Evolutionary conservation across 2,329 filamentous ascomycete genomes (phyloP), one percentile per base, ranked within the genome.

Genomic region (Colletotrichum lupini): DNA sequence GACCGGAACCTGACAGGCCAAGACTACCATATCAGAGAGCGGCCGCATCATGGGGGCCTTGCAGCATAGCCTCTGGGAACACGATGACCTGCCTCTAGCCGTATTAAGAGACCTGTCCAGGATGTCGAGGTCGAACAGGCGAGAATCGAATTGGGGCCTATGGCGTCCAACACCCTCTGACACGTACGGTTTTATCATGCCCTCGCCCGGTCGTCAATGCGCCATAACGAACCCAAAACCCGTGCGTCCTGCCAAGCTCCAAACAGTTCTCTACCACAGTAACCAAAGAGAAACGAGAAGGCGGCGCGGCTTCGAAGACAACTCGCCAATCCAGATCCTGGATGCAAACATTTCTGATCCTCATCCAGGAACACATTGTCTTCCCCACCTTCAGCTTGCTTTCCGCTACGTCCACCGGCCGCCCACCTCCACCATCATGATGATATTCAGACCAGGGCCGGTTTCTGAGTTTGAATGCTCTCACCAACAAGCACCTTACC

Each of bases 181-280:
- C 72, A 58, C 26, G 30, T 67, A 67, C 62, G 53, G 72, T 74
- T 72, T 74, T 57, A 67, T 35, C 24, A 59, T 28, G 7, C 52
- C 72, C 62, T 72, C 53, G 55, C 62, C 61, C 62, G 58, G 28
- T 58, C 49, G 68, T 72, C 72, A 74, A 68, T 35, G 72, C 72
- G 68, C 58, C 61, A 56, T 42, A 12, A 57, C 32, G 70, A 68
- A 72, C 68, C 68, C 58, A 68, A 67, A 59, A 56, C 30, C 72
- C 53, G 62, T 68, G 68, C 62, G 62, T 63, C 24, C 42, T 57
- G 72, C 58, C 72, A 67, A 72, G 57, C 46, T 72, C 24, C 62
- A 74, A 62, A 72, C 49, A 67, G 24, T 49, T 26, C 35, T 73
- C 57, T 24, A 42, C 37, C 6, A 42, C 37, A 42, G 37, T 19